Evolutionary conservation across 192 early-diverging fungal genomes (phyloP), one percentile per base, ranked within the genome.

Genomic region (Entrophospora sp.): DNA sequence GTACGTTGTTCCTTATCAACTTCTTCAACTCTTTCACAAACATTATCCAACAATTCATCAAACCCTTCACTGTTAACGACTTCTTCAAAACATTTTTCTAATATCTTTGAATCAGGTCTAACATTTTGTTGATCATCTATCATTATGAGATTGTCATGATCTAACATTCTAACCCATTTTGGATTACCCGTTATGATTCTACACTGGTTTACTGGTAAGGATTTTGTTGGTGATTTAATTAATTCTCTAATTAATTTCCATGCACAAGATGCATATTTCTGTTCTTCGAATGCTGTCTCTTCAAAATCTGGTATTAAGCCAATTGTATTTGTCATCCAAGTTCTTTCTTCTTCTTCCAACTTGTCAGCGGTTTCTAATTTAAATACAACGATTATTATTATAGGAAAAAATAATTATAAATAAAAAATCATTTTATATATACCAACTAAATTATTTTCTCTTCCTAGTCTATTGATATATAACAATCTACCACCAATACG

Each of bases 261-360:
- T 7, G 62, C 62, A 6, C 30, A 27, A 36, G 31, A 2, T n/a
- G 62, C 62, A 37, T 64, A 64, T 64, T 64, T 48, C 37, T 64
- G 62, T 34, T 28, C 13, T 13, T 64, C 62, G 13, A 46, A 63
- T 44, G 18, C 38, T 18, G 45, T 7, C 22, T 38, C 62, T 36
- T 64, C 62, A 22, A 64, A 64, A 37, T 64, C 38, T 9, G 62
- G 62, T 16, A 64, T 64, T 8, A 64, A 24, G 4, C 62, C 62
- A 10, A 64, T 49, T 28, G 22, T 24, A 25, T 64, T 64, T 25
- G 22, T 49, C 12, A 64, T 34, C 62, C 62, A 64, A 3, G 46
- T 64, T 46, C 30, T 4, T 51, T 64, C 62, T 49, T 48, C 46
- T 4, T 64, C 32, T 49, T 64, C 62, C 13, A 64, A 22, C 31